Evolutionary conservation across 257 asterid species (phyloP), one percentile per base, ranked within the genome.

Genomic region (Forsythia suspensa): DNA sequence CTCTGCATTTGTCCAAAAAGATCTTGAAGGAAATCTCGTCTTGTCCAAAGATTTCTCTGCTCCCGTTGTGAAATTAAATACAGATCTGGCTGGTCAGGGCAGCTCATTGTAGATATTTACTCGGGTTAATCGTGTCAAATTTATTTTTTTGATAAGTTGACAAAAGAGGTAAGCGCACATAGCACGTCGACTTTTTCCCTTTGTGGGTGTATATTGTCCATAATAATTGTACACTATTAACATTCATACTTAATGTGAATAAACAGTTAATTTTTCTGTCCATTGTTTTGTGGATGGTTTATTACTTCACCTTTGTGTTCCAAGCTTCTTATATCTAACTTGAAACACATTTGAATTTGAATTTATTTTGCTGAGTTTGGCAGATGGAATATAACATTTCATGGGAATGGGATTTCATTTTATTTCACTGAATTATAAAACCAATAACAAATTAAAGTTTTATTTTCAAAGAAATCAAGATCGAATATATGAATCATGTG

Each of bases 21-120:
- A 94, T 70, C 55, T 29, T 15, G 90, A 91, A 38, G 99, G 97
- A 71, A 96, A 92, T 83, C 65, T 92, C 57, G 55, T 92, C 39
- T 78, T 96, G 34, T 85, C 89, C 24, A 79, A 88, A 63, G 71
- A 76, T 74, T 88, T 86, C n/a, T 83, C 91, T 38, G 10, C 77
- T 34, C 67, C 88, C 46, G 18, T 85, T 79, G 52, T 89, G 84
- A 84, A 85, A 82, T 81, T 79, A 80, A 77, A 81, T 21, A 40
- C 85, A 20, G 86, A 74, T n/a, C 12, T 76, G 73, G 80, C 44
- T 29, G 78, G 48, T 73, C 84, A 70, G 24, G 74, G 46, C 48
- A 79, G 42, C 79, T 21, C 71, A 6, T 57, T 77, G 77, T 87
- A 84, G 82, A 80, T 74, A 34, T 48, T 24, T 52, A 21, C 73